Evolutionary conservation across 352 stramenopile genomes (phyloP).

Genomic region (Globisporangium lucens): DNA sequence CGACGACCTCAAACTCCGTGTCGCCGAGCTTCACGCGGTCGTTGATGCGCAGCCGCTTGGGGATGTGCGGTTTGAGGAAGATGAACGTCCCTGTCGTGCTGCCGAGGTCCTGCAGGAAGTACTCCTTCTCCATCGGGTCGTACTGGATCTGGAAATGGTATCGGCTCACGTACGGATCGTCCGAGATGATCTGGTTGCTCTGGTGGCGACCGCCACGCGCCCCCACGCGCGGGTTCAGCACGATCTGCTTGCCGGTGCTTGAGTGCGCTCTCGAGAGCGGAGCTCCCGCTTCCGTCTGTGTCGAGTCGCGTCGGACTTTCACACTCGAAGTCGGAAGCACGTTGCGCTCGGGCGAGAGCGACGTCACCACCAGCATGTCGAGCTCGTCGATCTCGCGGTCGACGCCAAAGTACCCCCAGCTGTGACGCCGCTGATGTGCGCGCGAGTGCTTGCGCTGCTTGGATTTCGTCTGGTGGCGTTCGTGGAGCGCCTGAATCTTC

Average conservation of each 20-base stretch:
- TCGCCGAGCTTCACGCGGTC: conserved; percentile 78
- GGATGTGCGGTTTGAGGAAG: conserved; percentile 67
- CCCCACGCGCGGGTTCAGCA: conserved; percentile 60
- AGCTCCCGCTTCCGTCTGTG: conserved; percentile 2
- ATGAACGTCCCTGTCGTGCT: conserved; percentile 80
- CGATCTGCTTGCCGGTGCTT: conserved; percentile 38
- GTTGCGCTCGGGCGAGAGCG: conserved; percentile 54
- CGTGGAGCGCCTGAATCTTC: conserved; percentile 23
- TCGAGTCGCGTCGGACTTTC: conserved; percentile 9
- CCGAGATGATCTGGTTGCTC: conserved; percentile 84
- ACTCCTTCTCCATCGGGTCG: conserved; percentile 80
- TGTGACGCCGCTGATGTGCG: conserved; percentile 20
- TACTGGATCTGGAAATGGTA: conserved; percentile 82
- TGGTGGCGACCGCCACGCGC: conserved; percentile 66
- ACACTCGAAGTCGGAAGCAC: conserved; percentile 11
- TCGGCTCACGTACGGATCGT: conserved; percentile 81
- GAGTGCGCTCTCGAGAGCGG: not conserved
- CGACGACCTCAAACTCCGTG: conserved; percentile 77
- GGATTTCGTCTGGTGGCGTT: not conserved
- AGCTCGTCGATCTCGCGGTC: conserved; percentile 65
- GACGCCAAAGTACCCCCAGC: conserved; percentile 19
- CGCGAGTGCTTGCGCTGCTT: conserved; percentile 16
- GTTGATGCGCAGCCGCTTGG: conserved; percentile 64
- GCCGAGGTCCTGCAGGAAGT: conserved; percentile 76
- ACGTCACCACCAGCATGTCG: conserved; percentile 71